A percentile compares a stretch with the other conserved stretches of the same genome.
Evolutionary conservation across 441 rosid genomes (phyloP).

Genomic region (Viola pubescens): DNA sequence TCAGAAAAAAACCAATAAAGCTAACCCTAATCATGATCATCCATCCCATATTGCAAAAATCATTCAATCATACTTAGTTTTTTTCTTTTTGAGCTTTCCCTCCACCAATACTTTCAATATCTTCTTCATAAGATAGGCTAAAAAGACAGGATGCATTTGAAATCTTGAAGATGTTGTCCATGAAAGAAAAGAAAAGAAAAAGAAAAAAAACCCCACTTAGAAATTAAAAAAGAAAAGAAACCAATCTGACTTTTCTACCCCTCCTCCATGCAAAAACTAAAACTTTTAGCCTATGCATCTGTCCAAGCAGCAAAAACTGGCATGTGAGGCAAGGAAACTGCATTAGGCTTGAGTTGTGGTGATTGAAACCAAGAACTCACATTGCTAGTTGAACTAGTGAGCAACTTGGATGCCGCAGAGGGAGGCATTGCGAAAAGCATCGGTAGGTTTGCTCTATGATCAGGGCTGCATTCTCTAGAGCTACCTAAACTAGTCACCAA

Average conservation of each 20-base stretch:
- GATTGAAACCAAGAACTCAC: conserved; percentile 55
- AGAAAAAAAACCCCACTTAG: background rate
- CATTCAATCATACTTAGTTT: conserved; percentile 47
- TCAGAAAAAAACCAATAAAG: conserved; percentile 28
- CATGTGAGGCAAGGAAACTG: conserved; percentile 57
- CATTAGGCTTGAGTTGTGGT: conserved; percentile 44
- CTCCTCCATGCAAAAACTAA: conserved; percentile 28
- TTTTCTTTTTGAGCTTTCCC: conserved; percentile 21
- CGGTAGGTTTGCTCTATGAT: conserved; percentile 38
- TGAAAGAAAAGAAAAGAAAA: conserved; percentile 9
- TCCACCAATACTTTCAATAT: conserved; percentile 15
- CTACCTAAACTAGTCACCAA: conserved; percentile 52
- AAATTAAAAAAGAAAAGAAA: conserved; percentile 8
- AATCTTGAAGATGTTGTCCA: conserved; percentile 34
- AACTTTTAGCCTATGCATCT: conserved; percentile 41
- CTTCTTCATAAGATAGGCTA: conserved; percentile 21
- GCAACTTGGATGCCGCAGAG: conserved; percentile 39
- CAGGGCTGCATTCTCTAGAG: conserved; percentile 57
- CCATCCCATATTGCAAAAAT: conserved; percentile 37
- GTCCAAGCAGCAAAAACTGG: conserved; percentile 96
- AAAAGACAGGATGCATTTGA: conserved; percentile 23
- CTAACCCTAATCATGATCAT: conserved; percentile 25
- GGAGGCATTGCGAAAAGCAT: conserved; percentile 51
- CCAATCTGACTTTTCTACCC: conserved; percentile 20
- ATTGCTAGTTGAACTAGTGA: conserved; percentile 28